These are phyloP conservation scores for Microdochium nivale DNA, from an alignment of 2,329 filamentous ascomycete genomes.

Conservation along the genomic window DNA sequence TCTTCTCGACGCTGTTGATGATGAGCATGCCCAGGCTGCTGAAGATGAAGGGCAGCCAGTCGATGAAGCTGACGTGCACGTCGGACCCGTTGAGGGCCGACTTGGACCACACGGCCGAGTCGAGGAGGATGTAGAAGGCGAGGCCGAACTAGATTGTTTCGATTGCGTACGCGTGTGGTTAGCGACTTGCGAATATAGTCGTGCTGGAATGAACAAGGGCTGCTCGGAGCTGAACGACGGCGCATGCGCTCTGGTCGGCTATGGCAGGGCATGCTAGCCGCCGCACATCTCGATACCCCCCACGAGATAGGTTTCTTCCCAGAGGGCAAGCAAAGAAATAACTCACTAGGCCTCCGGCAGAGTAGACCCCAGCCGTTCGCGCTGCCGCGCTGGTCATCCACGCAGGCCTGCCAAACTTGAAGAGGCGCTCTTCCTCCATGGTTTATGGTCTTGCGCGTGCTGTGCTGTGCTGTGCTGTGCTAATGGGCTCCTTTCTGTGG, in stretches of 20 bases:
- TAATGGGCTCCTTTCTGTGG: too few relatives aligned
- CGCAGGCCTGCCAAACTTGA: conserved; percentile 58
- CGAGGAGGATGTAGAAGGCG: conserved; percentile 61
- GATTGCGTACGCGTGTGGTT: neutral
- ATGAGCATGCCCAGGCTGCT: conserved; percentile 60
- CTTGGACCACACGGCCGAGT: conserved; percentile 59
- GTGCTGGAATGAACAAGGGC: too few relatives aligned
- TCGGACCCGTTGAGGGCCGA: conserved; percentile 49
- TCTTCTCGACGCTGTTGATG: conserved; percentile 63
- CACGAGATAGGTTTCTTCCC: neutral
- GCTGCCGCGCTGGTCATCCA: conserved; percentile 59
- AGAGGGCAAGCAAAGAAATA: neutral
- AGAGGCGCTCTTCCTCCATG: conserved; percentile 59
- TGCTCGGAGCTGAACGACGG: too few relatives aligned
- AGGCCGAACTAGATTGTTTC: conserved; percentile 46
- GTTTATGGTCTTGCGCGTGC: conserved; percentile 1
- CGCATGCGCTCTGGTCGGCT: too few relatives aligned
- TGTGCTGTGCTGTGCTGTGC: too few relatives aligned
- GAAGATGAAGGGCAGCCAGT: conserved; percentile 64
- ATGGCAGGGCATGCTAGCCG: neutral
- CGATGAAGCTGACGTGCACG: conserved; percentile 57
- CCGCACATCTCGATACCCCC: neutral
- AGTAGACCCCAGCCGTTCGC: conserved; percentile 55
- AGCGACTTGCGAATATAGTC: neutral
- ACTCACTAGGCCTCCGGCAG: conserved; percentile 53